Percentiles rank a stretch among this genome's conserved stretches.
Conservation (phyloP, 1,284 basidiomycete species). For the Cryptococcus sp. region DNA sequence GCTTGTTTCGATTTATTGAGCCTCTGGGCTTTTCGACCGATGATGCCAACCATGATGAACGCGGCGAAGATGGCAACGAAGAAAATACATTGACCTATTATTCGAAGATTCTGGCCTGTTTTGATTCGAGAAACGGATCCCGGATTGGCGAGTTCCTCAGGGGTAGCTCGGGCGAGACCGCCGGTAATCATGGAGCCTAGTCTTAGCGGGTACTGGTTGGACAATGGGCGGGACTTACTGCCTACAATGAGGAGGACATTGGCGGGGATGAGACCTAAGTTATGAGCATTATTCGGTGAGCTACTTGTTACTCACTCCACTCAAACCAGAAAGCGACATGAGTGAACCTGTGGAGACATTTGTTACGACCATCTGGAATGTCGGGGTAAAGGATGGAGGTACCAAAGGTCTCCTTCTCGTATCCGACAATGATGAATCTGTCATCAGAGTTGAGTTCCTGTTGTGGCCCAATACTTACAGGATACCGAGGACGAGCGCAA, state of each 20-base stretch:
- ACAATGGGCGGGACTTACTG: neutral
- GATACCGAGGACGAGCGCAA: constrained; percentile 5
- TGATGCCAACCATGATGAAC: neutral
- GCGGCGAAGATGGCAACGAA: neutral
- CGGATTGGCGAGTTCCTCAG: neutral
- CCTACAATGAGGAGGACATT: neutral
- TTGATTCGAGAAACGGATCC: neutral
- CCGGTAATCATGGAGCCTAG: neutral
- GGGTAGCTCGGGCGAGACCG: neutral
- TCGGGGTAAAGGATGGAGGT: neutral
- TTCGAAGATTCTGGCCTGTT: neutral
- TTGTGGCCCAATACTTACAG: neutral
- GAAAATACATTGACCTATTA: neutral
- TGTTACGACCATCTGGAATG: neutral
- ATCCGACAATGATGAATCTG: neutral
- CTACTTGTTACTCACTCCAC: neutral
- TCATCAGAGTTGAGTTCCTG: neutral
- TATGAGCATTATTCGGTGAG: neutral
- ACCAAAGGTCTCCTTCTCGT: neutral
- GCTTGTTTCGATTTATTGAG: neutral
- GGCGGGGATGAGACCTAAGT: neutral
- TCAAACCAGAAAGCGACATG: constrained; percentile 1
- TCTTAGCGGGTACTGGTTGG: neutral
- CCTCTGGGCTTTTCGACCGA: neutral
- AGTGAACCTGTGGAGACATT: neutral